Base-by-base conservation (phyloP, 2,329 filamentous ascomycete species). In the Paecilomyces niveus region DNA sequence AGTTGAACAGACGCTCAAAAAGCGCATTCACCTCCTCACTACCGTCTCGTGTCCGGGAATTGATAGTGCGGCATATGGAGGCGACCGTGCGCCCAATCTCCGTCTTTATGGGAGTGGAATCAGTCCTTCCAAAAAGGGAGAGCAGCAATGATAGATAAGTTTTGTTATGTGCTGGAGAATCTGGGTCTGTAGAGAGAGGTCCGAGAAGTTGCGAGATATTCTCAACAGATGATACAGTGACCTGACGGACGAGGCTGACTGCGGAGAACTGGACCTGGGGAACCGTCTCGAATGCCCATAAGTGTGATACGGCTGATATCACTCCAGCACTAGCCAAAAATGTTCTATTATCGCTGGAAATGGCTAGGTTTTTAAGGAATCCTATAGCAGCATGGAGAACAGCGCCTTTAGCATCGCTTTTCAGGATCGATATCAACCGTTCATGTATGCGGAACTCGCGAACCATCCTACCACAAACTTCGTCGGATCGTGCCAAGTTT, bases 321-420 rank as follows among this genome's bases (percentile, higher is more conserved):
- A 74, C 69, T 13, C 72, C 75, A 21, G 73, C 72, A 33, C 72
- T 66, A 8, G 72, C 75, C 22, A 80, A 64, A 51, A 62, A 60
- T 33, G 66, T 58, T 54, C 72, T 72, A 59, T 80, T 78, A n/a
- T 74, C 67, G 45, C 70, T 68, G 21, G 76, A 71, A 55, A 80
- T 76, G 8, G 76, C 74, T 9, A 81, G 67, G 57, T 81, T 81
- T 59, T 80, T 80, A 49, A 81, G 64, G 53, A 80, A 78, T 6
- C 78, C 76, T 10, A 79, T 71, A 0, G 72, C 72, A 21, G 77
- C 71, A 59, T 80, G 76, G 4, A 80, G 64, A 2, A 78, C 74
- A 3, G 70, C 70, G 3, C 74, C 74, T 49, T 70, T 72, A 32
- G 72, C 68, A 52, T 76, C 68, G 21, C 70, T 68, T 13, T 70